Evolutionary conservation across 169 alveolate species (phyloP), one percentile per base, ranked within the genome.

Genomic region (Eimeria nieschulzi): DNA sequence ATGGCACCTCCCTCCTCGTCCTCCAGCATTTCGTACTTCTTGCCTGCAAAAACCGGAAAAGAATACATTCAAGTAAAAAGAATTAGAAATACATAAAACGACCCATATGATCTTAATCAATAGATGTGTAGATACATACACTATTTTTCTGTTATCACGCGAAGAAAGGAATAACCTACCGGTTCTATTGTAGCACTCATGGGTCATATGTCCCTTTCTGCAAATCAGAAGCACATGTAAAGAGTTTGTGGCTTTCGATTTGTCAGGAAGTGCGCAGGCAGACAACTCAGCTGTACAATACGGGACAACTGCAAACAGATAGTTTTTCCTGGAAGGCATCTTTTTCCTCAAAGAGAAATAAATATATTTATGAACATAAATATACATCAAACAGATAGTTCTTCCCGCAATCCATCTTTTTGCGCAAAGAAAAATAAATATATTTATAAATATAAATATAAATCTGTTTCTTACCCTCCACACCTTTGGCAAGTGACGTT

Each of bases 121-220:
- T 15, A 64, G n/a, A 64, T 64, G 25, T 64, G 25, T 64, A 64
- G 2, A 64, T 64, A 9, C 25, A 64, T 7, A 7, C 25, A 64
- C 25, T 6, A 59, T 59, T 33, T 33, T 33, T 33, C 0, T 33
- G 46, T 33, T 33, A 33, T 33, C 46, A 33, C 46, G 46, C 46
- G 3, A 3, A 3, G 46, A 33, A 33, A 33, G 46, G 46, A 33
- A 33, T 33, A 33, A 1, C 46, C 46, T 39, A 84, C 91, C 91
- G 53, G 79, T 55, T n/a, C 54, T 66, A 59, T 84, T 84, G 83
- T 55, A 86, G 85, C 92, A 86, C 17, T 86, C 92, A 23, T 86
- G 85, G 5, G 85, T 25, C 92, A 86, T 86, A 53, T 86, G 92
- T 6, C 92, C 92, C 15, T 53, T 71, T 64, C 92, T 86, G 92